A percentile compares a stretch with the other conserved stretches of the same genome.
These are phyloP conservation scores for Juglanconis sp. DNA, from an alignment of 2,329 filamentous ascomycete genomes.

Conservation along the genomic window DNA sequence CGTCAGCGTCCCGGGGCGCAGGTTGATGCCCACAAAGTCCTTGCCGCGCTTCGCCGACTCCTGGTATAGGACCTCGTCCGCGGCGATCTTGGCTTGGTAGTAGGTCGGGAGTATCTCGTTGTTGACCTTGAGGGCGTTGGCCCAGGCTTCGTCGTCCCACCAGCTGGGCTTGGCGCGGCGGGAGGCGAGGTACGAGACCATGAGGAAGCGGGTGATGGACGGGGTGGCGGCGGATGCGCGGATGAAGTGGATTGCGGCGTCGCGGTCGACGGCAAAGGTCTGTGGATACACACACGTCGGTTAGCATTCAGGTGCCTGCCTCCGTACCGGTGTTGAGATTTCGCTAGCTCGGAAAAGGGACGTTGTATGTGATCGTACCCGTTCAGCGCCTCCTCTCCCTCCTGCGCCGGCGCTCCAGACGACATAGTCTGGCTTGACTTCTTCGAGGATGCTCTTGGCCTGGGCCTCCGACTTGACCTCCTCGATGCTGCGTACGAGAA, in stretches of 20 bases:
- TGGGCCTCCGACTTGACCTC: conserved; percentile 63
- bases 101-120: conserved; percentile 47
- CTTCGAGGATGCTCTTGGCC: conserved; percentile 59
- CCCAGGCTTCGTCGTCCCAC: conserved; percentile 52
- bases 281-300: conserved; percentile 22
- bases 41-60: conserved; percentile 37
- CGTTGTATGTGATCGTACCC: conserved; percentile 30
- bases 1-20: conserved; percentile 51
- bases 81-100: conserved; percentile 58
- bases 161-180: conserved; percentile 51
- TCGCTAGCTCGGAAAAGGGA: background rate
- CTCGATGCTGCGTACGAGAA: conserved; percentile 69
- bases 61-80: conserved; percentile 55
- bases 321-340: background rate
- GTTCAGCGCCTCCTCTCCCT: conserved; percentile 54
- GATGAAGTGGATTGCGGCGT: conserved; percentile 62
- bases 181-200: conserved; percentile 59
- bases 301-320: too few relatives aligned
- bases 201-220: conserved; percentile 58
- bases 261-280: conserved; percentile 58
- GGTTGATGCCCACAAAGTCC: conserved; percentile 46
- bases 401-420: conserved; percentile 67
- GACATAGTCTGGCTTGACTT: conserved; percentile 62
- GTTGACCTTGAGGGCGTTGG: conserved; percentile 36
- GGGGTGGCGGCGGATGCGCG: conserved; percentile 54